Base-by-base conservation (phyloP, 31 red algal genomes). In the Odonthalia washingtoniensis region DNA sequence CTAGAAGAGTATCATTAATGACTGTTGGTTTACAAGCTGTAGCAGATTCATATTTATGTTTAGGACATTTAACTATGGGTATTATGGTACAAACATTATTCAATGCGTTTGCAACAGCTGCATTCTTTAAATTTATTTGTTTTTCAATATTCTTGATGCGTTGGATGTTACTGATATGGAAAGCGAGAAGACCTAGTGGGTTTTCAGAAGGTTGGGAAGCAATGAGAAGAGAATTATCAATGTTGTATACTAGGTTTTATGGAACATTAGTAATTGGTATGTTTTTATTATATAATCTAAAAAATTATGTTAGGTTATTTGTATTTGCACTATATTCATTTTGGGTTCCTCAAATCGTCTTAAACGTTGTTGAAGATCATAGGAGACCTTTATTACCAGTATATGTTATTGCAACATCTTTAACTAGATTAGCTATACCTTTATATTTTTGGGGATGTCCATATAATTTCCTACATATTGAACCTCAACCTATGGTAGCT, bases 91-190 rank as follows among this genome's bases (percentile, higher is more conserved):
- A 94, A 60, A 90, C 91, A 6, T 38, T 97, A 41, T 97, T 97
- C 77, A 97, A 97, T 82, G 95, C 95, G 35, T 97, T 97, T 84
- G 95, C 95, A 3, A 97, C 92, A n/a, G 95, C 95, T 32, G 91
- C 95, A 5, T 97, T 97, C 70, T 97, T 97, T 79, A 91, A 97
- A 83, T 97, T 97, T 74, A 93, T 94, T 41, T 91, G 92, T 73
- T 97, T 97, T 65, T 91, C 87, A 34, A 91, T 97, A 31, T 97
- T 97, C 46, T 65, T 94, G 16, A 97, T 97, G 95, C 87, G 95
- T 2, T 97, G 93, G 83, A 81, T 97, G 91, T 77, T 97, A 43
- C 65, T 97, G 38, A 97, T 97, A 40, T 97, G 95, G 95, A 90
- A 91, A 40, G 95, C 95, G 17, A 81, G 92, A n/a, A 75, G 91